phyloP scores from a whole-genome alignment of 2,329 filamentous ascomycete species.

The Colletotrichum tabaci region DNA sequence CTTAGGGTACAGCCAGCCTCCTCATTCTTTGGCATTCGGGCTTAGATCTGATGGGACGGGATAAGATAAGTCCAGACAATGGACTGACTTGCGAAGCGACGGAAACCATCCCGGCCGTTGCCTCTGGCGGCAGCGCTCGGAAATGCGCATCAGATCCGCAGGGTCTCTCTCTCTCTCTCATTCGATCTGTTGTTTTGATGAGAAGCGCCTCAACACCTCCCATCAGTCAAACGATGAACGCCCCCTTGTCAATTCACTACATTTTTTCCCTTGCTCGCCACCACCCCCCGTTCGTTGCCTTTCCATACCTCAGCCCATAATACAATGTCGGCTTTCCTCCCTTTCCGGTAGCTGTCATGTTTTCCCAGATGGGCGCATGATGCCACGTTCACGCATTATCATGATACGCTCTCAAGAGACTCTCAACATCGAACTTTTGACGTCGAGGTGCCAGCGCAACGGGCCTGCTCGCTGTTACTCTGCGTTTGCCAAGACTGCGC shows the following conservation, averaged over 20 bases:
- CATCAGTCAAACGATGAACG: background rate
- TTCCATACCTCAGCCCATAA: constrained; percentile 23
- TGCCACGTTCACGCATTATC: background rate
- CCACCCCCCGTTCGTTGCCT: constrained; percentile 11
- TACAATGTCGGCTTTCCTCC: constrained; percentile 1
- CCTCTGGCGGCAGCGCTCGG: constrained; percentile 8
- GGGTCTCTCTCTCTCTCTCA: background rate
- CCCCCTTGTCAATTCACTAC: background rate
- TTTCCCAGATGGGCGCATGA: constrained; percentile 11
- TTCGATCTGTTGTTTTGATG: constrained; percentile 15
- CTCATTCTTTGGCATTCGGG: background rate
- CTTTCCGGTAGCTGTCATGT: constrained; percentile 2
- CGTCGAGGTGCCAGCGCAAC: constrained; percentile 36
- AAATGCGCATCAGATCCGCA: constrained; percentile 23
- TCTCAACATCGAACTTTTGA: constrained; percentile 8
- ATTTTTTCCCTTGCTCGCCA: background rate
- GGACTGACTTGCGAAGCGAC: background rate
- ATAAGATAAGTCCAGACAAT: background rate
- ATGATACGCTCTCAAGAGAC: background rate
- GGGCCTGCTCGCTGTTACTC: constrained; percentile 33
- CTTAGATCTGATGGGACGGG: background rate
- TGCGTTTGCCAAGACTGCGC: constrained; percentile 38
- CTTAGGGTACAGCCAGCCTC: constrained; percentile 5
- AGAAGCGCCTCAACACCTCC: background rate
- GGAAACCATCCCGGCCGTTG: constrained; percentile 5